Conservation (phyloP, 1,284 basidiomycete species). For the Trichosporon sp. region DNA sequence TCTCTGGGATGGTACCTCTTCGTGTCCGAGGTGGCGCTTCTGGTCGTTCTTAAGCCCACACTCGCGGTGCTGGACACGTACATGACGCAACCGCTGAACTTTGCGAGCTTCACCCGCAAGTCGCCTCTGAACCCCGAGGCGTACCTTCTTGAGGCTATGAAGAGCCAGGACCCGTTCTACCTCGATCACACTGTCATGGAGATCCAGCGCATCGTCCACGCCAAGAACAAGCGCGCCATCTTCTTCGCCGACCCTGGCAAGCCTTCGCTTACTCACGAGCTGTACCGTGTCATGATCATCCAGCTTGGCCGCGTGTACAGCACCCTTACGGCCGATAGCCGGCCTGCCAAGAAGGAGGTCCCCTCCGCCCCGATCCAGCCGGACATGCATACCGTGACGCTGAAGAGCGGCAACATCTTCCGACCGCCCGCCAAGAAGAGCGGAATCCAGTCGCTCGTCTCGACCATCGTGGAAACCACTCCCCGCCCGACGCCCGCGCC, state of each 20-base stretch:
- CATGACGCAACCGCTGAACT: slow-evolving; percentile 49
- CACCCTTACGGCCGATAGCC: slow-evolving; percentile 33
- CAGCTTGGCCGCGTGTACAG: slow-evolving; percentile 40
- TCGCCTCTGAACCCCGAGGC: slow-evolving; percentile 44
- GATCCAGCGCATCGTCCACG: slow-evolving; percentile 43
- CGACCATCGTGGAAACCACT: slow-evolving; percentile 44
- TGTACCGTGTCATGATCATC: slow-evolving; percentile 48
- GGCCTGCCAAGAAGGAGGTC: neutral
- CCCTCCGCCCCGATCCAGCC: slow-evolving; percentile 23
- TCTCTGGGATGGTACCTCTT: slow-evolving; percentile 39
- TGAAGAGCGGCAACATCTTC: slow-evolving; percentile 50
- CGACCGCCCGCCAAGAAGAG: slow-evolving; percentile 39
- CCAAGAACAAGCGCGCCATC: slow-evolving; percentile 36
- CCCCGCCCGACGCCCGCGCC: slow-evolving; percentile 35
- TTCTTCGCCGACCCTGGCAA: slow-evolving; percentile 45
- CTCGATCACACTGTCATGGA: slow-evolving; percentile 53
- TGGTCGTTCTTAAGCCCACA: slow-evolving; percentile 39
- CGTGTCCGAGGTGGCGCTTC: slow-evolving; percentile 34
- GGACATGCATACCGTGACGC: slow-evolving; percentile 39
- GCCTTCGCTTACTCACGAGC: slow-evolving; percentile 37
- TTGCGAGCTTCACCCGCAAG: slow-evolving; percentile 42
- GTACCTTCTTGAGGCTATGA: slow-evolving; percentile 47
- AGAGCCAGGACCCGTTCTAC: slow-evolving; percentile 43
- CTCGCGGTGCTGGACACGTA: slow-evolving; percentile 44
- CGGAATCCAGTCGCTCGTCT: slow-evolving; percentile 31